Percentiles rank a stretch among this genome's conserved stretches.
phyloP scores from a whole-genome alignment of 139 green algal genomes.

The Auxenochlorella pyrenoidosa region DNA sequence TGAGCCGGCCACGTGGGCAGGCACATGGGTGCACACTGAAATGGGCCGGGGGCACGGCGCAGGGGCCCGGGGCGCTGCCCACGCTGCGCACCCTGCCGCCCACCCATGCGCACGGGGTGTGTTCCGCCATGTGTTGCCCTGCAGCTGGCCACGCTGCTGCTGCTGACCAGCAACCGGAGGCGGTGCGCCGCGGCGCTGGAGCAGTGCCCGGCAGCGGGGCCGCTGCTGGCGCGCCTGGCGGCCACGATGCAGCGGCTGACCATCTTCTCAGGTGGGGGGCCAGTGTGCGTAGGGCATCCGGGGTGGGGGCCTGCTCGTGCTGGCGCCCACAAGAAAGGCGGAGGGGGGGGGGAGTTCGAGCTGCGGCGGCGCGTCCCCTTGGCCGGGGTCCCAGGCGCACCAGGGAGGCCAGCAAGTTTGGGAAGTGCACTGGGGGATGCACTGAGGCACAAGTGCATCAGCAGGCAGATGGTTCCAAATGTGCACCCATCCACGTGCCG shows the following conservation, averaged over 20 bases:
- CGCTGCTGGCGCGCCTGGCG: background rate
- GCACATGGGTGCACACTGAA: too few relatives aligned
- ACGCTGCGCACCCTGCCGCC: too few relatives aligned
- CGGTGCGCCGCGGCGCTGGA: constrained; percentile 5
- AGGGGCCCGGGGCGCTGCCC: too few relatives aligned
- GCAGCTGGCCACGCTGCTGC: constrained; percentile 3
- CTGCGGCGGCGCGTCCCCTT: background rate
- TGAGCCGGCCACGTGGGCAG: background rate
- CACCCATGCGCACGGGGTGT: too few relatives aligned
- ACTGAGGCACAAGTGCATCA: too few relatives aligned
- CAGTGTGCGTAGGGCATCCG: background rate
- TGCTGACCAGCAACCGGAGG: constrained; percentile 11
- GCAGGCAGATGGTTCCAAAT: too few relatives aligned
- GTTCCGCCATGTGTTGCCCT: too few relatives aligned
- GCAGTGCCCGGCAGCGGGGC: constrained; percentile 9
- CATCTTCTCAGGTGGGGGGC: constrained; percentile 10
- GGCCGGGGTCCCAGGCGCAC: too few relatives aligned
- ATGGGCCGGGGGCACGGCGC: too few relatives aligned
- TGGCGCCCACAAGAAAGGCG: background rate
- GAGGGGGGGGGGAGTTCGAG: background rate
- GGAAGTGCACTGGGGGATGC: too few relatives aligned
- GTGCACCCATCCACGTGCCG: background rate
- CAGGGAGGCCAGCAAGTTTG: too few relatives aligned
- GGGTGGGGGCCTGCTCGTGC: background rate
- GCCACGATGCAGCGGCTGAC: constrained; percentile 1